These are phyloP conservation scores for Arxiozyma heterogenica DNA, from an alignment of 1,139 yeast species.

Conservation along the genomic window DNA sequence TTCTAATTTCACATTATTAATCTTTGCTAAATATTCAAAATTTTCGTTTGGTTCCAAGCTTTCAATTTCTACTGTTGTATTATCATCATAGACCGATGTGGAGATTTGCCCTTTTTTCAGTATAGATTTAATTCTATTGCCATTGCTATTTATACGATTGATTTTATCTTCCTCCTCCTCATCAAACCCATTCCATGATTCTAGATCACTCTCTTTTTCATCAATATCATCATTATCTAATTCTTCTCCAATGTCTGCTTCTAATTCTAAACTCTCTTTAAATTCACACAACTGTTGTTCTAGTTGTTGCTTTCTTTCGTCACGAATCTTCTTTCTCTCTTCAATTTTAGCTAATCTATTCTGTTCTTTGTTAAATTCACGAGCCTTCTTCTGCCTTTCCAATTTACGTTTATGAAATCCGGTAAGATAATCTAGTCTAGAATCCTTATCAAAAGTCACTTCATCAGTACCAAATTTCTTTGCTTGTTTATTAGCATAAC, in stretches of 20 bases:
- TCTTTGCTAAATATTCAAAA: conserved; percentile 47
- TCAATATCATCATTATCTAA: conserved; percentile 16
- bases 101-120: conserved; percentile 32
- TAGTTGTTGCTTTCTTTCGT: conserved; percentile 59
- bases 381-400: conserved; percentile 80
- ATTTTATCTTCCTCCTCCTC: conserved; percentile 19
- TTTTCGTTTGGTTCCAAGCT: conserved; percentile 50
- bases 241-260: conserved; percentile 30
- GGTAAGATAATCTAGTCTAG: conserved; percentile 72
- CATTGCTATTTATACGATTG: conserved; percentile 16
- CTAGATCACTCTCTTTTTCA: conserved; percentile 21
- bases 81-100: conserved; percentile 36
- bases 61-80: conserved; percentile 44
- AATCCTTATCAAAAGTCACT: conserved; percentile 68
- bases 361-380: conserved; percentile 62
- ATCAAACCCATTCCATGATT: conserved; percentile 39
- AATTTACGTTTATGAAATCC: conserved; percentile 93
- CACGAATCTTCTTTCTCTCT: conserved; percentile 52
- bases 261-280: conserved; percentile 45
- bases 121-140: conserved; percentile 32
- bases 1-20: conserved; percentile 54
- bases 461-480: conserved; percentile 60
- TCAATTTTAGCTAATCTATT: conserved; percentile 66
- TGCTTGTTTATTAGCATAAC: conserved; percentile 57
- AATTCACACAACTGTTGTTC: conserved; percentile 54